These are phyloP conservation scores for Hyphopichia wangnamkhiaoensis DNA, from an alignment of 1,139 yeast species.

Conservation along the genomic window DNA sequence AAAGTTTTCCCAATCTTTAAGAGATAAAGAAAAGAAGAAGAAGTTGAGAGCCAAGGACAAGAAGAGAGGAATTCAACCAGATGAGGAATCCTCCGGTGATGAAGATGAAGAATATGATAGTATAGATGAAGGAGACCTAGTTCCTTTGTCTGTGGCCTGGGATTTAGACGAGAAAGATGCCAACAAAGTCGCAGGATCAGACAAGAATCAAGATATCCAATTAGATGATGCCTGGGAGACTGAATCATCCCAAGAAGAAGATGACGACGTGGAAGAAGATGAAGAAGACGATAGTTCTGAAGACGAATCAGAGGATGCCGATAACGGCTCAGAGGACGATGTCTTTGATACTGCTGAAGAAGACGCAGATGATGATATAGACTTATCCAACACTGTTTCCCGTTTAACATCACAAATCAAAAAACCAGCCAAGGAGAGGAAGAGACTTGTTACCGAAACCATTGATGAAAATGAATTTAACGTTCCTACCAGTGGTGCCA, in stretches of 20 bases:
- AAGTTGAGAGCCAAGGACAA: slow-evolving; percentile 26
- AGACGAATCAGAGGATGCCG: slow-evolving; percentile 23
- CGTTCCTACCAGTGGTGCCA: slow-evolving; percentile 60
- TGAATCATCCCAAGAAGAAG: slow-evolving; percentile 19
- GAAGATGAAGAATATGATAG: slow-evolving; percentile 54
- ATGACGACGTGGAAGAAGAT: slow-evolving; percentile 13
- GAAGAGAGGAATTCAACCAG: slow-evolving; percentile 16
- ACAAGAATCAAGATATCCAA: slow-evolving; percentile 35
- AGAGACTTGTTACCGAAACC: slow-evolving; percentile 49
- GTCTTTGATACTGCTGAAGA: slow-evolving; percentile 28
- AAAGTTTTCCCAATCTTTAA: slow-evolving; percentile 65
- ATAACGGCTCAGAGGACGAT: slow-evolving; percentile 27
- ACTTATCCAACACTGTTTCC: slow-evolving; percentile 36
- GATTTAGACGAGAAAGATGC: slow-evolving; percentile 69
- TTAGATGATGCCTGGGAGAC: slow-evolving; percentile 45
- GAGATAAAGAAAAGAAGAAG: slow-evolving; percentile 51
- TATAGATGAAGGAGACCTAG: slow-evolving; percentile 71
- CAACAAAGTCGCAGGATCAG: slow-evolving; percentile 18
- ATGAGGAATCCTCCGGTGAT: slow-evolving; percentile 19
- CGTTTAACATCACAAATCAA: slow-evolving; percentile 29
- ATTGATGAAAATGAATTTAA: slow-evolving; percentile 71
- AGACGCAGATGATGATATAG: slow-evolving; percentile 34
- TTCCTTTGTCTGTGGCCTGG: slow-evolving; percentile 85
- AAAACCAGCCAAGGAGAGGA: slow-evolving; percentile 39
- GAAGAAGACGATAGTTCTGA: slow-evolving; percentile 16